Base-by-base conservation (phyloP, 805 yeast species). In the Candida nemodendra region DNA sequence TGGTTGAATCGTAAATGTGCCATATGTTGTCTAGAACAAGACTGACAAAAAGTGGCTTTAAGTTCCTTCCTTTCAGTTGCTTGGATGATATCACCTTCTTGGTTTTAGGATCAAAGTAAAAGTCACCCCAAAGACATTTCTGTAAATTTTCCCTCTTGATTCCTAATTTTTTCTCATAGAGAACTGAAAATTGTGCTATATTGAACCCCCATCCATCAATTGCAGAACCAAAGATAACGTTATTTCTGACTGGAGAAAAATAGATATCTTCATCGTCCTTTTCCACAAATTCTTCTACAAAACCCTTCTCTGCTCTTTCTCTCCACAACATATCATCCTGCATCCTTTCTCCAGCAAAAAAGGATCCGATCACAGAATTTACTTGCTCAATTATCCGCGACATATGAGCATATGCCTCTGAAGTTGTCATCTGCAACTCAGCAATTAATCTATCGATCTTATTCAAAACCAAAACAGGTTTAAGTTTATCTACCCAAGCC, bases 161-260 rank as follows among this genome's bases (percentile, higher is more conserved):
- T 0, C 95, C 96, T 14, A 91, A 66, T 53, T 88, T 88, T 33
- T 78, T 77, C 64, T 84, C 93, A 58, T 88, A 87, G 23, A 93
- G 79, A 40, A 84, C 81, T 6, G 96, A 85, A 62, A 93, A 85
- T 48, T 93, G 96, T 35, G 86, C 78, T 34, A 93, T 71, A 29
- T 87, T 84, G 61, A 93, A 93, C 1, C 98, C 99, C 98, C 99
- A 93, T 9, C 98, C 98, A 64, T 93, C 99, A 14, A 84, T 71
- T 1, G 99, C 99, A 19, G 78, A 72, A 0, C 95, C 91, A 67
- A 91, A 91, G 0, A 91, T 78, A 4, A 91, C 96, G 55, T 91
- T 91, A 56, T 88, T 88, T 48, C 78, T 74, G 34, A 83, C 85
- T 0, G 99, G 99, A 13, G 86, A 73, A 46, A 91, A 91, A 57